These are phyloP conservation scores for Crucihimalaya himalaica DNA, from an alignment of 345 rosid genomes.

Conservation along the genomic window DNA sequence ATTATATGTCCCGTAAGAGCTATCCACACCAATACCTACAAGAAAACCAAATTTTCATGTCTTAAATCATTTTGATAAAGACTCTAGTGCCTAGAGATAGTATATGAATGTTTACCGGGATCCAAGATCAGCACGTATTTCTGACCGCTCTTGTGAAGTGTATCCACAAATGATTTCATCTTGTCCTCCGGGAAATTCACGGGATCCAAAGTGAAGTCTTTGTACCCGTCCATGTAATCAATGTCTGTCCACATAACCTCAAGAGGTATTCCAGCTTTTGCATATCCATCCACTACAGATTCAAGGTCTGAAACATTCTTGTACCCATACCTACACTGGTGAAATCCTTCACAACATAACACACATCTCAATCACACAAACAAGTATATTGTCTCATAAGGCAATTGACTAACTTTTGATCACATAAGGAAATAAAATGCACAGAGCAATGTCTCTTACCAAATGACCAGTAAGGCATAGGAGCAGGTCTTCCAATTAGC, in stretches of 20 bases:
- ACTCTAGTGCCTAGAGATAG: background rate
- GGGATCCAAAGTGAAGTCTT: slow-evolving; percentile 77
- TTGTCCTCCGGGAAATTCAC: slow-evolving; percentile 53
- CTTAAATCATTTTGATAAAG: background rate
- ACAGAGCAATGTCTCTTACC: slow-evolving; percentile 40
- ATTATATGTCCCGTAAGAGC: slow-evolving; percentile 49
- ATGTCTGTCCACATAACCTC: slow-evolving; percentile 88
- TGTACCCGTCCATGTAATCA: slow-evolving; percentile 71
- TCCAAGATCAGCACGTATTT: slow-evolving; percentile 65
- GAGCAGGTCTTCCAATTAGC: slow-evolving; percentile 69
- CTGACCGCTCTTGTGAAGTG: slow-evolving; percentile 64
- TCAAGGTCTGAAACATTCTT: slow-evolving; percentile 60
- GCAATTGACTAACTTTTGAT: background rate
- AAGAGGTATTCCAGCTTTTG: slow-evolving; percentile 66
- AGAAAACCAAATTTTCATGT: background rate
- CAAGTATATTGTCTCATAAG: background rate
- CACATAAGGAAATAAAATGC: background rate
- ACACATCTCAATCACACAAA: slow-evolving; percentile 2
- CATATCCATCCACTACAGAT: slow-evolving; percentile 63
- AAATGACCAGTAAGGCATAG: slow-evolving; percentile 87
- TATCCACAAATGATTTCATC: slow-evolving; percentile 50
- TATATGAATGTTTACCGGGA: slow-evolving; percentile 52
- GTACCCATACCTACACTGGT: slow-evolving; percentile 73
- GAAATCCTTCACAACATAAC: slow-evolving; percentile 53
- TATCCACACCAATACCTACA: slow-evolving; percentile 59